Evolutionary conservation across 2,329 filamentous ascomycete genomes (phyloP).

Genomic region (Chalaropsis ovoidea): DNA sequence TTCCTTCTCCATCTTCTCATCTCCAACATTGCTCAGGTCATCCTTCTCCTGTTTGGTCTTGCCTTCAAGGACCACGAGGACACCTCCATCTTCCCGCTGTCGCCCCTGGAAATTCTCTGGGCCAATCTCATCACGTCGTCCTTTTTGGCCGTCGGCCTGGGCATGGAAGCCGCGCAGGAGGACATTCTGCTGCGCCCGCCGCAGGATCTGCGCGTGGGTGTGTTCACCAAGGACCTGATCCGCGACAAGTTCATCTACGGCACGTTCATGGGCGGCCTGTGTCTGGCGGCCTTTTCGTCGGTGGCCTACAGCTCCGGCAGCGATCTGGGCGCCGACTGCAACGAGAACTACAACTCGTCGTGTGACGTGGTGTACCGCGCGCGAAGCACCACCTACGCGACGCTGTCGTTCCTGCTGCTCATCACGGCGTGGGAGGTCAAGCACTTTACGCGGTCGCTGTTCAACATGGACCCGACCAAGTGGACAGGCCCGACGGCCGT

Average conservation of each 20-base stretch:
- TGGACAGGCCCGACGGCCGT: slow-evolving; percentile 43
- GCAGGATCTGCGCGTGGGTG: slow-evolving; percentile 47
- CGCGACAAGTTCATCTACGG: slow-evolving; percentile 59
- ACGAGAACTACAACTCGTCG: slow-evolving; percentile 40
- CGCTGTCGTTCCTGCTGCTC: slow-evolving; percentile 56
- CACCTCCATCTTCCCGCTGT: slow-evolving; percentile 58
- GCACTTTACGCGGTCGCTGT: slow-evolving; percentile 58
- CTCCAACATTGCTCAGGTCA: slow-evolving; percentile 60
- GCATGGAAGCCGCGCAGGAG: slow-evolving; percentile 57
- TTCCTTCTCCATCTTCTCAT: slow-evolving; percentile 57
- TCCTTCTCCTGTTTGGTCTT: slow-evolving; percentile 57
- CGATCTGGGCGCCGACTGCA: slow-evolving; percentile 48
- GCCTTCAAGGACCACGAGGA: slow-evolving; percentile 52
- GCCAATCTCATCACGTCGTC: slow-evolving; percentile 65
- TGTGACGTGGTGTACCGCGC: slow-evolving; percentile 54
- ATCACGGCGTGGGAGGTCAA: slow-evolving; percentile 66
- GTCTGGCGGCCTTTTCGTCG: slow-evolving; percentile 50
- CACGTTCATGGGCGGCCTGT: slow-evolving; percentile 51
- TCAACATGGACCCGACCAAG: slow-evolving; percentile 51
- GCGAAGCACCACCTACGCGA: slow-evolving; percentile 58
- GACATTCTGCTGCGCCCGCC: slow-evolving; percentile 59
- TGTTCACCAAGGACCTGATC: slow-evolving; percentile 56
- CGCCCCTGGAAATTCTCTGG: slow-evolving; percentile 65
- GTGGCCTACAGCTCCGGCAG: slow-evolving; percentile 45
- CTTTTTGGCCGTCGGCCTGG: slow-evolving; percentile 60